Percentiles rank a stretch among this genome's conserved stretches.
These are phyloP conservation scores for Leccinum pellstonianum DNA, from an alignment of 768 basidiomycete species.

Conservation along the genomic window DNA sequence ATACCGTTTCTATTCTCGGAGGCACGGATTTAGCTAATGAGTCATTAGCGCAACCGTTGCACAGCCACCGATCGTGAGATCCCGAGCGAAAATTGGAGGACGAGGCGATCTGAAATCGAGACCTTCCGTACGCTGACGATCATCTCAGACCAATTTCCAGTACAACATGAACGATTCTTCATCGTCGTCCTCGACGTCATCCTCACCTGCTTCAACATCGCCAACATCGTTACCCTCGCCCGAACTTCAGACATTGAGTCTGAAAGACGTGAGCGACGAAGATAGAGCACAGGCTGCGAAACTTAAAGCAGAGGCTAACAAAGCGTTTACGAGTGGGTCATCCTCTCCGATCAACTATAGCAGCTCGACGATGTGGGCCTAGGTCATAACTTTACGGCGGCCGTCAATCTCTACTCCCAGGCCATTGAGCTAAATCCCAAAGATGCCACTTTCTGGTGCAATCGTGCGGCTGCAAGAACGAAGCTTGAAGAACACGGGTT, in stretches of 20 bases:
- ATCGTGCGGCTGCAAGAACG: conserved; percentile 89
- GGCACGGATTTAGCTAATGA: not conserved
- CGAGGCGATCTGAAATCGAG: not conserved
- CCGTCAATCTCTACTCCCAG: conserved; percentile 75
- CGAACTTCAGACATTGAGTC: conserved; percentile 47
- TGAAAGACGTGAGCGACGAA: conserved; percentile 65
- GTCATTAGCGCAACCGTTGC: not conserved
- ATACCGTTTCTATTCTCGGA: not conserved
- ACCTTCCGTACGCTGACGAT: not conserved
- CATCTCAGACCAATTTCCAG: conserved; percentile 4
- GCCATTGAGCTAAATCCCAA: conserved; percentile 87
- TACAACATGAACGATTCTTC: conserved; percentile 26
- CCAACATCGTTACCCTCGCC: conserved; percentile 61
- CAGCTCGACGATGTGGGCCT: conserved; percentile 5
- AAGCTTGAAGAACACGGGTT: conserved; percentile 94
- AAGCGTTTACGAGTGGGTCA: conserved; percentile 67
- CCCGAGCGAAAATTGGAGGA: conserved; percentile 6
- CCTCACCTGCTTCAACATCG: conserved; percentile 52
- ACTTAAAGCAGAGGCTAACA: conserved; percentile 86
- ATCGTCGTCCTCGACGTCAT: conserved; percentile 28
- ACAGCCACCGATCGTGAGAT: conserved; percentile 35
- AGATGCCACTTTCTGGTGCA: conserved; percentile 91
- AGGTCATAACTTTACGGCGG: conserved; percentile 75
- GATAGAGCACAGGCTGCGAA: conserved; percentile 65
- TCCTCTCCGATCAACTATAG: not conserved